phyloP scores from a whole-genome alignment of 163 green algal genomes.

The Prototheca wickerhamii region DNA sequence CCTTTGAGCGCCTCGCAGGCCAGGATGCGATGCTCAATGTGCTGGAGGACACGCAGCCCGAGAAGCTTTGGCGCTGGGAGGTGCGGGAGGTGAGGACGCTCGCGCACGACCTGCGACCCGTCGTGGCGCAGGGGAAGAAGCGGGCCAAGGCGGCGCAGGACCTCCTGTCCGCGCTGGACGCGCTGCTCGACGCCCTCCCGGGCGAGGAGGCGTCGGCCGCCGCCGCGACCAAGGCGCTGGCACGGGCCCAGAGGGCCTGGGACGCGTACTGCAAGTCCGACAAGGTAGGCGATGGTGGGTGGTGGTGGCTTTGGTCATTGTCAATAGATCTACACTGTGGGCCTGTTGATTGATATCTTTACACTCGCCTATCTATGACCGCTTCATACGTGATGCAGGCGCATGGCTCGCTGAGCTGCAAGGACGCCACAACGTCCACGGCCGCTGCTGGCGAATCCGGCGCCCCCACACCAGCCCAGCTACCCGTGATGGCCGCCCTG shows the following conservation, averaged over 20 bases:
- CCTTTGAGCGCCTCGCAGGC: too few relatives aligned
- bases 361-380: too few relatives aligned
- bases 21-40: background rate
- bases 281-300: too few relatives aligned
- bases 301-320: too few relatives aligned
- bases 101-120: conserved; percentile 11
- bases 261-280: background rate
- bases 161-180: background rate
- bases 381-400: too few relatives aligned
- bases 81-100: conserved; percentile 16
- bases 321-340: too few relatives aligned
- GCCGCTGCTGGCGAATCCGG: background rate
- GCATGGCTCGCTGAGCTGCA: background rate
- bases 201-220: background rate
- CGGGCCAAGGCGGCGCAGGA: conserved; percentile 1
- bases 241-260: background rate
- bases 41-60: conserved; percentile 3
- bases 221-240: background rate
- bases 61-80: conserved; percentile 33
- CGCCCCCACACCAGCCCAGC: background rate
- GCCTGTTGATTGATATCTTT: too few relatives aligned
- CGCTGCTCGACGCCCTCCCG: background rate
- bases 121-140: conserved; percentile 5
- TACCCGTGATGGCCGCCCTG: too few relatives aligned
- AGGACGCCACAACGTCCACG: background rate